A percentile compares a stretch with the other conserved stretches of the same genome.
Conservation (phyloP, 2,329 filamentous ascomycete genomes). For the Ophiostoma tasmaniense region DNA sequence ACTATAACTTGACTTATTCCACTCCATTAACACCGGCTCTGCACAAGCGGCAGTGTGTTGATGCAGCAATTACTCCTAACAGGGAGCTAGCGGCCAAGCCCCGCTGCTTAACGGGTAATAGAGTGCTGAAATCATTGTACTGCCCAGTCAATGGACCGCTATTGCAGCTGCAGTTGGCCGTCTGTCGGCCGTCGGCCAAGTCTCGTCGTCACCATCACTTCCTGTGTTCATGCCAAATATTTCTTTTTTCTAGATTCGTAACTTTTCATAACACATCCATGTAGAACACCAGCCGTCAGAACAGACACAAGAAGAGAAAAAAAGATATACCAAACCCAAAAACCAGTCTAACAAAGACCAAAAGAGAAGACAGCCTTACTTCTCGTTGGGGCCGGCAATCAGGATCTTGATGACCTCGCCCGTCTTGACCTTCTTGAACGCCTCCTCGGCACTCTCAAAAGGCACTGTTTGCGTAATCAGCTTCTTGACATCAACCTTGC, state of each 20-base stretch:
- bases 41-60: neutral
- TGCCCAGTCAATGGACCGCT: neutral
- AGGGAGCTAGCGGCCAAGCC: neutral
- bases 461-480: constrained; percentile 69
- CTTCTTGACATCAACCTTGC: constrained; percentile 71
- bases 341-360: neutral
- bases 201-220: neutral
- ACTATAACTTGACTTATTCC: neutral
- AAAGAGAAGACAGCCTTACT: constrained; percentile 25
- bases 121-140: neutral
- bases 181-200: constrained; percentile 5
- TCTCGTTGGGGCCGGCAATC: constrained; percentile 59
- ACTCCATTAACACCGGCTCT: neutral
- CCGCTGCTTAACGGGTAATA: neutral
- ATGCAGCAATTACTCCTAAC: neutral
- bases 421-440: constrained; percentile 77
- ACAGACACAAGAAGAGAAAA: neutral
- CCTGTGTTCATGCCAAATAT: neutral
- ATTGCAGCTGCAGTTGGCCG: neutral
- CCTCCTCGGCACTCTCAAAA: constrained; percentile 75
- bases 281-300: neutral
- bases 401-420: constrained; percentile 69
- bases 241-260: neutral
- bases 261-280: neutral
- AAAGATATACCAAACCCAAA: neutral